These are phyloP conservation scores for Berberis thunbergii DNA, from an alignment of 164 flowering plant genomes.

Conservation along the genomic window DNA sequence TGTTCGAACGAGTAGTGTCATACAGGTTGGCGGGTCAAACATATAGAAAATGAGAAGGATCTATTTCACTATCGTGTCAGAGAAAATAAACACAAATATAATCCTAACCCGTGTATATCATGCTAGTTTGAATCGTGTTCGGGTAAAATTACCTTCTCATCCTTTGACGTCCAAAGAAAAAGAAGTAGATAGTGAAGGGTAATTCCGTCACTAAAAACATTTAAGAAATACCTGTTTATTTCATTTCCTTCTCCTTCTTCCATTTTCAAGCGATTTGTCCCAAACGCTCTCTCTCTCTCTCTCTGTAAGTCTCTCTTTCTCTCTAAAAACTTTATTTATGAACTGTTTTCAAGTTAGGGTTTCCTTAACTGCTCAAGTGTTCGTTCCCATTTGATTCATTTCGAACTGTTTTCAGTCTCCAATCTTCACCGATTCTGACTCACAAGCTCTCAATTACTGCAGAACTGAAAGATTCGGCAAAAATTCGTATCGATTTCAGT, in stretches of 20 bases:
- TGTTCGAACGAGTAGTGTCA: too few relatives aligned
- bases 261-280: neutral
- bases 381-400: neutral
- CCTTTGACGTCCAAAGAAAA: neutral
- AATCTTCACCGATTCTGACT: neutral
- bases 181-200: neutral
- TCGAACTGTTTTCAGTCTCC: neutral
- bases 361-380: neutral
- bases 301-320: too few relatives aligned
- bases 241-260: slow-evolving; percentile 1
- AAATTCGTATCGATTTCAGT: neutral
- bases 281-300: neutral
- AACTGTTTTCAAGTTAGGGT: neutral
- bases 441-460: neutral
- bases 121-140: too few relatives aligned
- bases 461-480: neutral
- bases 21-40: too few relatives aligned
- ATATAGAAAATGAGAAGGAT: too few relatives aligned
- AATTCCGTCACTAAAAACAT: neutral
- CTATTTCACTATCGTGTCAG: too few relatives aligned
- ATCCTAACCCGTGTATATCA: too few relatives aligned
- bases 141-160: too few relatives aligned
- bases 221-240: slow-evolving; percentile 1
- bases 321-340: too few relatives aligned
- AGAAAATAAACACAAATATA: too few relatives aligned